Base-by-base conservation (phyloP, 129 eudicot genomes). In the Tanacetum coccineum region DNA sequence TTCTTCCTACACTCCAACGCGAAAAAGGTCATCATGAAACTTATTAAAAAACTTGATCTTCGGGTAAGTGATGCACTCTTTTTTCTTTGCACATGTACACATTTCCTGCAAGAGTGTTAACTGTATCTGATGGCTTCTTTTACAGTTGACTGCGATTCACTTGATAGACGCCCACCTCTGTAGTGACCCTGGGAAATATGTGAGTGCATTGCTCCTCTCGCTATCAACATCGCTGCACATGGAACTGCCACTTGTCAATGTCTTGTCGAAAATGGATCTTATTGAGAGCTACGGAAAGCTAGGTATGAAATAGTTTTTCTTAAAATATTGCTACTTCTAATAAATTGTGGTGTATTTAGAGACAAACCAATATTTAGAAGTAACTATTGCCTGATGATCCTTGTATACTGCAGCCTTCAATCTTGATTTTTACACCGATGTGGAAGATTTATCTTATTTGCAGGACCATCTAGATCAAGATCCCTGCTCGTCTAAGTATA, bases 401-500 rank as follows among this genome's bases (percentile, higher is more conserved):
- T 9, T 21, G 60, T 67, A 25, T 64, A 4, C 59, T 79, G 83
- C 89, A 93, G 98, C 85, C 68, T 93, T 88, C 66, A 93, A 93
- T 78, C 98, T 93, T 52, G 98, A 88, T 42, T 88, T 86, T 80
- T 93, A 88, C 82, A 93, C 96, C 13, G 98, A 93, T 70, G 96
- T 80, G 48, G 84, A 83, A 76, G 96, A 93, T 78, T 88, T 93
- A 72, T 78, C 91, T 12, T 93, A 93, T 73, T 70, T 93, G 64
- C 95, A 86, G 46, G 56, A 86, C 62, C 86, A 80, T 74, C 81
- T 93, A 21, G 89, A 81, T 75, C 87, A 85, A 68, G 98, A 93
- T 84, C 96, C 96, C 50, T 82, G 98, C 15, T 84, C 91, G 76
- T 84, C 95, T 44, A 93, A 88, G 78, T 86, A 84, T 65, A 84